Percentiles rank a stretch among this genome's conserved stretches.
These are phyloP conservation scores for Boletus pseudopeckii DNA, from an alignment of 768 basidiomycete genomes.

Conservation along the genomic window DNA sequence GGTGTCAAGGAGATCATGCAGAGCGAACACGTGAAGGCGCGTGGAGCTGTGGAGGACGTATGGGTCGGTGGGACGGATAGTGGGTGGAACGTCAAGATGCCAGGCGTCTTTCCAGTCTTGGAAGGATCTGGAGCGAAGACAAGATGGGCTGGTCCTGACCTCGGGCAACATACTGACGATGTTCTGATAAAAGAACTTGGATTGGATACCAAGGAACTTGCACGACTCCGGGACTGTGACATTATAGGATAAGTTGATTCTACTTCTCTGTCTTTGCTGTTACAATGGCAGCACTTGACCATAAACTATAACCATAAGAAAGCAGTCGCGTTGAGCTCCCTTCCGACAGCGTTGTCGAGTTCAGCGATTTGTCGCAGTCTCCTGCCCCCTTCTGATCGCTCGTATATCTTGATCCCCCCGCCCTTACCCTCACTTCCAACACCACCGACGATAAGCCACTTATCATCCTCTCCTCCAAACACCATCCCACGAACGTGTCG, in stretches of 20 bases:
- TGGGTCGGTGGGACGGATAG: slow-evolving; percentile 40
- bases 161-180: slow-evolving; percentile 58
- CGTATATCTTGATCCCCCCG: slow-evolving; percentile 69
- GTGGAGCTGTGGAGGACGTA: slow-evolving; percentile 60
- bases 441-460: slow-evolving; percentile 65
- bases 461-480: slow-evolving; percentile 60
- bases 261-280: not conserved
- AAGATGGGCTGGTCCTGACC: slow-evolving; percentile 65
- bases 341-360: slow-evolving; percentile 34
- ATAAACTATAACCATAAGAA: slow-evolving; percentile 35
- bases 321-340: slow-evolving; percentile 33
- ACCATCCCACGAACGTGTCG: slow-evolving; percentile 67
- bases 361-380: slow-evolving; percentile 51
- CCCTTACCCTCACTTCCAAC: slow-evolving; percentile 48
- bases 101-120: slow-evolving; percentile 58
- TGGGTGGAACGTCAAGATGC: slow-evolving; percentile 68
- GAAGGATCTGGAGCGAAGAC: slow-evolving; percentile 57
- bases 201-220: slow-evolving; percentile 36
- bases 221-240: slow-evolving; percentile 30
- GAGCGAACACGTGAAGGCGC: slow-evolving; percentile 50
- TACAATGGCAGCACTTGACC: not conserved
- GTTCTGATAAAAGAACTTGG: slow-evolving; percentile 45
- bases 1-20: slow-evolving; percentile 62
- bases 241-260: slow-evolving; percentile 26
- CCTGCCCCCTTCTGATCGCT: slow-evolving; percentile 58